These are phyloP conservation scores for Toxicodendron radicans DNA, from an alignment of 345 rosid genomes.

Conservation along the genomic window DNA sequence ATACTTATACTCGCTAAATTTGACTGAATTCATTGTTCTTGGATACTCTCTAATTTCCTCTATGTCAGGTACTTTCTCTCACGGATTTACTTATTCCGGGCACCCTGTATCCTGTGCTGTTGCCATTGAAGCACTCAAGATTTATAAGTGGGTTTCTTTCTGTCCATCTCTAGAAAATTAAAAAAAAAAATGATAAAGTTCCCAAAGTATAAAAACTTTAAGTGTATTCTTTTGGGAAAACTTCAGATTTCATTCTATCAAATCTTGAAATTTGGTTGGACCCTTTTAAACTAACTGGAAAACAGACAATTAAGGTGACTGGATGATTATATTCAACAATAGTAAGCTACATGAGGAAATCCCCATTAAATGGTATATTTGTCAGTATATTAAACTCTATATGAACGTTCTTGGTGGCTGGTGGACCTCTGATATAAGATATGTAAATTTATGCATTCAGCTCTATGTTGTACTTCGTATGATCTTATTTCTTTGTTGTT, in stretches of 20 bases:
- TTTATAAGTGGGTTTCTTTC: constrained; percentile 56
- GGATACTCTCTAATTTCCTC: constrained; percentile 2
- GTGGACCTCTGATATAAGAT: neutral
- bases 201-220: neutral
- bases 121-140: constrained; percentile 71
- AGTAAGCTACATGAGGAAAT: neutral
- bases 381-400: neutral
- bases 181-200: neutral
- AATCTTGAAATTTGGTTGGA: neutral
- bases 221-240: neutral
- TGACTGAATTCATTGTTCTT: neutral
- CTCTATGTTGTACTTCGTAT: neutral
- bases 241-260: neutral
- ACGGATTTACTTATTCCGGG: constrained; percentile 96
- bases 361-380: neutral
- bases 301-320: neutral
- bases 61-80: constrained; percentile 74
- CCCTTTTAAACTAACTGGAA: neutral
- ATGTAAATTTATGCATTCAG: neutral
- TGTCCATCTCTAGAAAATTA: constrained; percentile 5
- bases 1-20: neutral
- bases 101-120: constrained; percentile 96
- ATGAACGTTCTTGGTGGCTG: neutral
- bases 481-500: neutral
- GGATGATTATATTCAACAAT: neutral